Percentiles rank a stretch among this genome's conserved stretches.
Evolutionary conservation across 768 basidiomycete species (phyloP).

Genomic region (Porphyrellus cyaneotinctus): DNA sequence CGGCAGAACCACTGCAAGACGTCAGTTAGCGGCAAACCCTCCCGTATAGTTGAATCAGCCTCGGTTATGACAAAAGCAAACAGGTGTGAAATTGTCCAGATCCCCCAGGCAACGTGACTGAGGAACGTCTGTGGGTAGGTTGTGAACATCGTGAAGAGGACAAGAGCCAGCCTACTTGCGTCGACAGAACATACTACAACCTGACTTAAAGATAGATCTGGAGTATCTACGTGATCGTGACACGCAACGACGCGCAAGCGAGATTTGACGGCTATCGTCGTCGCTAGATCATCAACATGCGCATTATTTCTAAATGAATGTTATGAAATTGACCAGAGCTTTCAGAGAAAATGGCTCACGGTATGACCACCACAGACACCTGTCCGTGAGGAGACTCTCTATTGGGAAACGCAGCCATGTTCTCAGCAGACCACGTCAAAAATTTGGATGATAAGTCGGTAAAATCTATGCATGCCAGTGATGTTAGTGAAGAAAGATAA

Average conservation of each 20-base stretch:
- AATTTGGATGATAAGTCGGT: constrained; percentile 17
- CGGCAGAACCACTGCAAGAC: constrained; percentile 46
- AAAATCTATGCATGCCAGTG: constrained; percentile 11
- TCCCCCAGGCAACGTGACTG: constrained; percentile 35
- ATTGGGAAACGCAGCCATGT: neutral
- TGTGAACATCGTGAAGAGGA: constrained; percentile 1
- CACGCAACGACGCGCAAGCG: constrained; percentile 17
- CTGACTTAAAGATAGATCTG: constrained; percentile 26
- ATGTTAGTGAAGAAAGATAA: neutral
- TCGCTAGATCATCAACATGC: constrained; percentile 11
- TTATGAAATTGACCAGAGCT: neutral
- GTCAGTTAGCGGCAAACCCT: constrained; percentile 39
- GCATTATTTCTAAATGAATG: constrained; percentile 8
- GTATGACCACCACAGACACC: constrained; percentile 19
- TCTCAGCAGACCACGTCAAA: constrained; percentile 15
- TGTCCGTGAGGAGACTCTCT: constrained; percentile 1
- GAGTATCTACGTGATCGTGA: constrained; percentile 7
- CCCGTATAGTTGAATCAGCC: constrained; percentile 36
- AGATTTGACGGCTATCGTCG: constrained; percentile 15
- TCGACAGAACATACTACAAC: constrained; percentile 40
- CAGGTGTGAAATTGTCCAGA: constrained; percentile 41
- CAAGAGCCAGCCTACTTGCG: constrained; percentile 29
- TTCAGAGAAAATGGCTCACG: constrained; percentile 10
- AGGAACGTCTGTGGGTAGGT: constrained; percentile 35
- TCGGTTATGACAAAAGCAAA: constrained; percentile 43